These are phyloP conservation scores for Daldinia grandis DNA, from an alignment of 495 filamentous ascomycete genomes.

Conservation along the genomic window DNA sequence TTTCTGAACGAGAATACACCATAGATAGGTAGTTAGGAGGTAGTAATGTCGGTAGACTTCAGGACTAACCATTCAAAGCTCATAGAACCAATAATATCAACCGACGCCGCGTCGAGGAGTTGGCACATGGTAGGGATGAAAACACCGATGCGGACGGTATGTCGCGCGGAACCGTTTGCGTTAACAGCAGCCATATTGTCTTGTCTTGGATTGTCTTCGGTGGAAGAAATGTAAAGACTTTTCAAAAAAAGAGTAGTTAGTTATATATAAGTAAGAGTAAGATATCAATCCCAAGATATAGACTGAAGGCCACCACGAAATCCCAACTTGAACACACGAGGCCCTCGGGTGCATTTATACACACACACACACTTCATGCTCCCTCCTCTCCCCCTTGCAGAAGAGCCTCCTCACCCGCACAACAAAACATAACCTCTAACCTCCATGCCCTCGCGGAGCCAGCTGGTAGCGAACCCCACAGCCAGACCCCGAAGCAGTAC, in stretches of 20 bases:
- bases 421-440: background rate
- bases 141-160: conserved; percentile 50
- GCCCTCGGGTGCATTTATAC: too few species aligned
- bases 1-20: background rate
- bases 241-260: background rate
- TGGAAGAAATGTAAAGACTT: background rate
- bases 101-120: conserved; percentile 58
- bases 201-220: background rate
- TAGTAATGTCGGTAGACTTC: background rate
- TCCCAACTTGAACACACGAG: too few species aligned
- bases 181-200: conserved; percentile 24
- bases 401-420: background rate
- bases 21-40: background rate
- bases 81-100: conserved; percentile 59
- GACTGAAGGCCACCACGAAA: too few species aligned
- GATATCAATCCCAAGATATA: too few species aligned
- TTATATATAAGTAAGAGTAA: too few species aligned
- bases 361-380: too few species aligned
- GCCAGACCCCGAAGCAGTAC: background rate
- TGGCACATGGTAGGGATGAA: conserved; percentile 56
- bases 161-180: conserved; percentile 5
- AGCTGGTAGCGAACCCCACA: background rate
- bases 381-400: background rate
- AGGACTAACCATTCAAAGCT: conserved; percentile 50
- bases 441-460: background rate